A percentile compares a stretch with the other conserved stretches of the same genome.
Evolutionary conservation across 1,284 basidiomycete species (phyloP).

Genomic region (Pulchroboletus neoregius): DNA sequence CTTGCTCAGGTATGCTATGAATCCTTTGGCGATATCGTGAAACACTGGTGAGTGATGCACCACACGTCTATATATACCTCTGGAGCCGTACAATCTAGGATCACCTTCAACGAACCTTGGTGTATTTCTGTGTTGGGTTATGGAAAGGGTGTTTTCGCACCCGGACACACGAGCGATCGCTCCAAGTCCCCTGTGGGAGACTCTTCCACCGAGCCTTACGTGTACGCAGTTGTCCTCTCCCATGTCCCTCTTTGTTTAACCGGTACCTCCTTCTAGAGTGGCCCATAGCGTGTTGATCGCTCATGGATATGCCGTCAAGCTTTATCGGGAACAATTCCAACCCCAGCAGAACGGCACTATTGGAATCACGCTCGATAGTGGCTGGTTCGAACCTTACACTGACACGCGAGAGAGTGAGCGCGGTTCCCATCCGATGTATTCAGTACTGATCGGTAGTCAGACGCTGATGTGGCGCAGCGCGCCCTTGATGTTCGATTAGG

Average conservation of each 20-base stretch:
- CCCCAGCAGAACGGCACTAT: conserved; percentile 35
- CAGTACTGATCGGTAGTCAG: conserved; percentile 1
- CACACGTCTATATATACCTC: background rate
- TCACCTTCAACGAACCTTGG: conserved; percentile 42
- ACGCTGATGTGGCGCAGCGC: background rate
- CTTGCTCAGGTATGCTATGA: conserved; percentile 8
- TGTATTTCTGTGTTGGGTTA: conserved; percentile 38
- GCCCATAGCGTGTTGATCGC: conserved; percentile 40
- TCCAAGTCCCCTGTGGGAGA: conserved; percentile 28
- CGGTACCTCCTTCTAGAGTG: conserved; percentile 23
- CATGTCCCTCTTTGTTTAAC: background rate
- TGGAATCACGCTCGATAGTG: conserved; percentile 48
- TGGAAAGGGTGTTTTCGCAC: conserved; percentile 32
- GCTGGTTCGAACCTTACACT: conserved; percentile 50
- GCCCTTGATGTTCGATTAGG: conserved; percentile 4
- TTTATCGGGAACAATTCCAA: conserved; percentile 39
- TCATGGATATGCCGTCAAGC: conserved; percentile 39
- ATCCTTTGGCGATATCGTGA: conserved; percentile 9
- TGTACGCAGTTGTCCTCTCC: conserved; percentile 14
- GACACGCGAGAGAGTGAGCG: conserved; percentile 39
- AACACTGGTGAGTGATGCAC: conserved; percentile 1
- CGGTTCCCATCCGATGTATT: background rate
- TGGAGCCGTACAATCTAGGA: conserved; percentile 24
- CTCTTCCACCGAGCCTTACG: conserved; percentile 39
- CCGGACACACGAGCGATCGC: conserved; percentile 33